phyloP scores from a whole-genome alignment of 371 early-diverging fungal species.

The Batkoa obscura region DNA sequence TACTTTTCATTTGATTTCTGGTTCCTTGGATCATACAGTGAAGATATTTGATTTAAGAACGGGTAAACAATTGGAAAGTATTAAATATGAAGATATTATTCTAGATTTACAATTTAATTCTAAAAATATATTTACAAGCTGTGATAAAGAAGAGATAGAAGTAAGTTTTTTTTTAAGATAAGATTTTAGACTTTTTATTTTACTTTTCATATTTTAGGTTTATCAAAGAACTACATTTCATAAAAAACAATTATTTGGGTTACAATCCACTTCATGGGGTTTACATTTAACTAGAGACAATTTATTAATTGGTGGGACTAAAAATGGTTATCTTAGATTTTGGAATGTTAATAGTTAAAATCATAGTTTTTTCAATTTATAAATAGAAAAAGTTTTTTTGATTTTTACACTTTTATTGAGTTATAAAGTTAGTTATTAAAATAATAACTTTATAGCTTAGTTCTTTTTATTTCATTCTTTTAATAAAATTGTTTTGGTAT shows the following conservation, averaged over 20 bases:
- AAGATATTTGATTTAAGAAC: conserved; percentile 56
- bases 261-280: neutral
- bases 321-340: neutral
- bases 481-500: neutral
- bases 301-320: neutral
- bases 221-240: neutral
- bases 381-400: neutral
- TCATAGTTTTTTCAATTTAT: neutral
- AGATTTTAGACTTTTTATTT: neutral
- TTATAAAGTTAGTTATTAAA: neutral
- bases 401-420: neutral
- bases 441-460: neutral
- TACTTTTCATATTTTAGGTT: neutral
- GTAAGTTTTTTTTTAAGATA: neutral
- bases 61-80: conserved; percentile 37
- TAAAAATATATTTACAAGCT: conserved; percentile 21
- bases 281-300: neutral
- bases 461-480: neutral
- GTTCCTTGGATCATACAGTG: conserved; percentile 55
- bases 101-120: conserved; percentile 35
- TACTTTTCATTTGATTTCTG: conserved; percentile 52
- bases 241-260: neutral
- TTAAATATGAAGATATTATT: conserved; percentile 29
- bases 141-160: neutral
- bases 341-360: neutral